These are phyloP conservation scores for Blepharisma stoltei DNA, from an alignment of 73 alveolate species.

Conservation along the genomic window DNA sequence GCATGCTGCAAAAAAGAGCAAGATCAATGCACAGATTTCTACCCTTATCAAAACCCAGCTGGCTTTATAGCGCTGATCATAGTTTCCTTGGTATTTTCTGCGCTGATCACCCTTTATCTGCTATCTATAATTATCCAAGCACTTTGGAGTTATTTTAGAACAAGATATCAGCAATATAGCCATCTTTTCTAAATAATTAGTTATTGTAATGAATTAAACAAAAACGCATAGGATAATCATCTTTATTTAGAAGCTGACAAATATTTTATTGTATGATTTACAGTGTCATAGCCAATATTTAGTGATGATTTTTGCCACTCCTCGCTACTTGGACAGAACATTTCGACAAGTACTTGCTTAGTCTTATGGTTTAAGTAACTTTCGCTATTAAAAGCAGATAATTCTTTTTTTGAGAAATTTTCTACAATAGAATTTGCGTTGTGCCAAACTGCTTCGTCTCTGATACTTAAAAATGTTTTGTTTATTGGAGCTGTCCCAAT, in stretches of 20 bases:
- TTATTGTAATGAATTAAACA: background rate
- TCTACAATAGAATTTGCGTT: too few species aligned
- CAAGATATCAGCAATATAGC: background rate
- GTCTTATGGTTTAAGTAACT: too few species aligned
- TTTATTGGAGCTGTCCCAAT: too few species aligned
- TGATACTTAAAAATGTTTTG: too few species aligned
- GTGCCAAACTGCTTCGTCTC: too few species aligned
- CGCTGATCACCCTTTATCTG: background rate
- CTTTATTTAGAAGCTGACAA: background rate
- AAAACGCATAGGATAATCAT: background rate
- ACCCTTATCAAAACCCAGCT: conserved; percentile 1
- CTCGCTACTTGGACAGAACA: too few species aligned
- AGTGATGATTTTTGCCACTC: too few species aligned
- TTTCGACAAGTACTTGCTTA: too few species aligned
- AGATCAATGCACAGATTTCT: background rate
- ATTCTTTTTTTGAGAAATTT: too few species aligned
- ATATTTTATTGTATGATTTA: background rate
- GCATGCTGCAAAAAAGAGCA: conserved; percentile 1
- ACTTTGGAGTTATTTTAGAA: background rate
- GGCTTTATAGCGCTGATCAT: conserved; percentile 20
- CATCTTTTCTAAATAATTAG: background rate
- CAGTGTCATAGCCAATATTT: too few species aligned
- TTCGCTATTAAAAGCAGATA: too few species aligned
- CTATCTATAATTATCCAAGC: background rate
- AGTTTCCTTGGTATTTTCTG: background rate